Percentiles rank a stretch among this genome's conserved stretches.
Evolutionary conservation across 2,329 filamentous ascomycete species (phyloP).

Genomic region (Colletotrichum costaricense): DNA sequence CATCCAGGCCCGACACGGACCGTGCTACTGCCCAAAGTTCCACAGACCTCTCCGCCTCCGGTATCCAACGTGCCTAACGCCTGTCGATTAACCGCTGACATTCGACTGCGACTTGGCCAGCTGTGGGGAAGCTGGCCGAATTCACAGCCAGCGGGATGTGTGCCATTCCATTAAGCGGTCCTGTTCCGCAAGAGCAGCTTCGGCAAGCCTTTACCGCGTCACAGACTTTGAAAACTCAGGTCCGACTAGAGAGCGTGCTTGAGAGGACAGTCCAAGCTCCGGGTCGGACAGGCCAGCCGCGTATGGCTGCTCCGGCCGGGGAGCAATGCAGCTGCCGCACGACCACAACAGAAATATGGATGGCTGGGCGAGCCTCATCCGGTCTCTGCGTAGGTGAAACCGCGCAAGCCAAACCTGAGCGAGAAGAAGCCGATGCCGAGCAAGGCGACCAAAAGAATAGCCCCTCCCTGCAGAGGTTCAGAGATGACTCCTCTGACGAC

Average conservation of each 20-base stretch:
- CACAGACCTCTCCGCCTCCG: constrained; percentile 11
- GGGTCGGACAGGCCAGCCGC: background rate
- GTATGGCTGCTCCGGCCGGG: background rate
- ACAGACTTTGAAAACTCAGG: background rate
- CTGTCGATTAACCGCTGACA: constrained; percentile 3
- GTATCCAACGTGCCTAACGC: background rate
- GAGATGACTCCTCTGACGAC: constrained; percentile 42
- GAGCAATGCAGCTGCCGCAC: constrained; percentile 1
- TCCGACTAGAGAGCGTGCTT: background rate
- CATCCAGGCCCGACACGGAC: constrained; percentile 21
- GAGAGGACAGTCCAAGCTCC: background rate
- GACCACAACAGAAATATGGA: background rate
- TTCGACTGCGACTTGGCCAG: background rate
- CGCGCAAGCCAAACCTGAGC: constrained; percentile 39
- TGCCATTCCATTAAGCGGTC: background rate
- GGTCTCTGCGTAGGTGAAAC: constrained; percentile 25
- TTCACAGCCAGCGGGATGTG: background rate
- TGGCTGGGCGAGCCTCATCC: constrained; percentile 13
- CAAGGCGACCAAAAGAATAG: constrained; percentile 42
- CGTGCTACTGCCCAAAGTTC: constrained; percentile 11
- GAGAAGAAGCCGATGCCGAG: constrained; percentile 41
- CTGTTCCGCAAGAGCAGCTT: background rate
- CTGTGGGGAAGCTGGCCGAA: background rate
- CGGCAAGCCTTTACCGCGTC: background rate
- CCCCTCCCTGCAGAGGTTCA: constrained; percentile 42